Conservation (phyloP, 192 early-diverging fungal species). For the Funneliformis geosporum region DNA sequence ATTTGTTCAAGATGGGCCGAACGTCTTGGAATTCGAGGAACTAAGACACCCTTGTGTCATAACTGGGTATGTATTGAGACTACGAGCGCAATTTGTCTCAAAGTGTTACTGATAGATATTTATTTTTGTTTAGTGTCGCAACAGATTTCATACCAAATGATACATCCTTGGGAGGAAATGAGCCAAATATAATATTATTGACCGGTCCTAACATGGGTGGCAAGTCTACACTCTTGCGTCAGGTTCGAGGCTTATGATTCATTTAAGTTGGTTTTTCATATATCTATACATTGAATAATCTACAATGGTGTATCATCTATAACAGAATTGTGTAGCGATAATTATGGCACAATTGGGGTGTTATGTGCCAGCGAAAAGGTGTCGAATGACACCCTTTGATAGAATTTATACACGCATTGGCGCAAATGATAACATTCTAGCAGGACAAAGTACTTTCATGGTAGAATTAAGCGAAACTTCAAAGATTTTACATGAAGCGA, state of each 20-base stretch:
- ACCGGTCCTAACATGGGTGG: slow-evolving; percentile 99
- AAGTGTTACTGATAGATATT: slow-evolving; percentile 23
- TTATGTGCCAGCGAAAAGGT: slow-evolving; percentile 85
- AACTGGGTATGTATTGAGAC: slow-evolving; percentile 47
- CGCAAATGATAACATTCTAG: slow-evolving; percentile 95
- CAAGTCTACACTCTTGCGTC: slow-evolving; percentile 94
- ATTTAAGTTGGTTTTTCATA: neutral
- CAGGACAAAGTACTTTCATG: slow-evolving; percentile 97
- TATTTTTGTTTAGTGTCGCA: slow-evolving; percentile 31
- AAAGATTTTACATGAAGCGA: slow-evolving; percentile 89
- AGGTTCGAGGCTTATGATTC: slow-evolving; percentile 48
- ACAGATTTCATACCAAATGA: slow-evolving; percentile 96
- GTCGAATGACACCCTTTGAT: slow-evolving; percentile 80
- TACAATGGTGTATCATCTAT: neutral
- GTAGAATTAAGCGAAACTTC: slow-evolving; percentile 93
- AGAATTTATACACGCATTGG: slow-evolving; percentile 97
- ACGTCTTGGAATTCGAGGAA: slow-evolving; percentile 80
- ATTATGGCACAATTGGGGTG: slow-evolving; percentile 97
- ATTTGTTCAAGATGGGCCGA: slow-evolving; percentile 68
- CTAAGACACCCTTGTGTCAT: slow-evolving; percentile 93
- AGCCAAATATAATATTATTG: slow-evolving; percentile 78
- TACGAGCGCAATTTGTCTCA: neutral
- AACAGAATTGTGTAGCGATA: slow-evolving; percentile 82
- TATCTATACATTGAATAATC: neutral
- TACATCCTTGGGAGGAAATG: slow-evolving; percentile 69